These are phyloP conservation scores for Melanomma pulvis-pyrius DNA, from an alignment of 495 filamentous ascomycete species.

Conservation along the genomic window DNA sequence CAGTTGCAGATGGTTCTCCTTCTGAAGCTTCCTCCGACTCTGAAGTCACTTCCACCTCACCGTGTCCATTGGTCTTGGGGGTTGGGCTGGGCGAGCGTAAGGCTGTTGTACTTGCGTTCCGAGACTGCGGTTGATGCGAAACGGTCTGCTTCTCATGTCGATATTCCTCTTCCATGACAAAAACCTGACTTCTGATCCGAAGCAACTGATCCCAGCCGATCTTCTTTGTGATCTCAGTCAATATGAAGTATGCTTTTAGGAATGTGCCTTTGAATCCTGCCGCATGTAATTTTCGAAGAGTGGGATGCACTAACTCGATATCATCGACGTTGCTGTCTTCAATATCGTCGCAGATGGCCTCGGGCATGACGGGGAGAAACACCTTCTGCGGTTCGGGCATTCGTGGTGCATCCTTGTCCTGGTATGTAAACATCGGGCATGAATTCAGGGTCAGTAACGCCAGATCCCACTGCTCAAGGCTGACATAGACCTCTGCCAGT, in stretches of 20 bases:
- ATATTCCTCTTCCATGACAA: slow-evolving; percentile 99
- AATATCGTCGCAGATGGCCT: slow-evolving; percentile 94
- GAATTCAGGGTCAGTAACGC: slow-evolving; percentile 96
- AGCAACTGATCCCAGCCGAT: slow-evolving; percentile 98
- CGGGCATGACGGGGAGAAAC: slow-evolving; percentile 80
- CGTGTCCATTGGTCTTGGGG: slow-evolving; percentile 64
- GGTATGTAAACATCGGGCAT: slow-evolving; percentile 99
- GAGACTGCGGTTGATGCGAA: slow-evolving; percentile 51
- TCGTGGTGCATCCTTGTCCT: slow-evolving; percentile 92
- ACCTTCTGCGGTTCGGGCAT: slow-evolving; percentile 90
- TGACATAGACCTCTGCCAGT: slow-evolving; percentile 88
- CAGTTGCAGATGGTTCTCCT: slow-evolving; percentile 31
- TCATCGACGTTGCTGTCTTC: slow-evolving; percentile 77
- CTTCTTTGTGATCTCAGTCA: slow-evolving; percentile 91
- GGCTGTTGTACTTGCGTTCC: slow-evolving; percentile 75
- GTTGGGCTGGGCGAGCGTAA: slow-evolving; percentile 68
- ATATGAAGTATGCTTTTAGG: slow-evolving; percentile 86
- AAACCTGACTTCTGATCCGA: slow-evolving; percentile 90
- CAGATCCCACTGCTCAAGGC: slow-evolving; percentile 89
- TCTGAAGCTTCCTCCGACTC: slow-evolving; percentile 13
- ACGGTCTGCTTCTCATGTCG: slow-evolving; percentile 80
- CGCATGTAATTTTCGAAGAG: slow-evolving; percentile 82
- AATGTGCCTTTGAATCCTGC: slow-evolving; percentile 91
- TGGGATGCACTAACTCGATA: slow-evolving; percentile 83
- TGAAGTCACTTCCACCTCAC: slow-evolving; percentile 47